Evolutionary conservation across 306 rosid genomes (phyloP).

Genomic region (Adenanthera pavonina): DNA sequence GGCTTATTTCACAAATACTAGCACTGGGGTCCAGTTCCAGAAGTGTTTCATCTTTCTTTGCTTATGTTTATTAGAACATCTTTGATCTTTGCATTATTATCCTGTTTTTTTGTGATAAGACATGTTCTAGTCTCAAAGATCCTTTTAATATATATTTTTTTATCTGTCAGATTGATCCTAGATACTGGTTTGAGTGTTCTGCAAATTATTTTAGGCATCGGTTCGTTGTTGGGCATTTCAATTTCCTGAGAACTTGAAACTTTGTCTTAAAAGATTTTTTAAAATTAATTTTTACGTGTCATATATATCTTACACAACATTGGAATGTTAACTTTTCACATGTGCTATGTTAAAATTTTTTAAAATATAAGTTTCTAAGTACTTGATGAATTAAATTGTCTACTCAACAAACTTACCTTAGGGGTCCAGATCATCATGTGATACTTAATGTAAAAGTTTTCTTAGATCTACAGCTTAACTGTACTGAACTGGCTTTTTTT

Average conservation of each 20-base stretch:
- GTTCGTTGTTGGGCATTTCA: background rate
- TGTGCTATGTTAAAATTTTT: background rate
- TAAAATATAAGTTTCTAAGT: background rate
- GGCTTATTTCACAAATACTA: background rate
- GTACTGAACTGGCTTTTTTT: slow-evolving; percentile 26
- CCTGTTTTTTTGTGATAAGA: background rate
- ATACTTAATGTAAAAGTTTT: background rate
- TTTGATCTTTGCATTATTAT: background rate
- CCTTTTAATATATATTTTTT: background rate
- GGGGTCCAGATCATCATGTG: slow-evolving; percentile 2
- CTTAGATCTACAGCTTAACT: background rate
- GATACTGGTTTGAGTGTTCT: background rate
- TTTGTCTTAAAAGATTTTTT: background rate
- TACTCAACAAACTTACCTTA: background rate
- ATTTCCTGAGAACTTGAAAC: background rate
- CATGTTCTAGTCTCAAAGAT: background rate
- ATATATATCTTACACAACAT: background rate
- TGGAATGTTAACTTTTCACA: background rate
- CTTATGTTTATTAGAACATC: background rate
- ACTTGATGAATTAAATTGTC: background rate
- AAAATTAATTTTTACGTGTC: background rate
- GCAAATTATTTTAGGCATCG: background rate
- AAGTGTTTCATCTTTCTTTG: background rate
- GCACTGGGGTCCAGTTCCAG: background rate
- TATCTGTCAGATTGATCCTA: background rate